phyloP scores from a whole-genome alignment of 768 basidiomycete species.

The Fibroporia radiculosa region DNA sequence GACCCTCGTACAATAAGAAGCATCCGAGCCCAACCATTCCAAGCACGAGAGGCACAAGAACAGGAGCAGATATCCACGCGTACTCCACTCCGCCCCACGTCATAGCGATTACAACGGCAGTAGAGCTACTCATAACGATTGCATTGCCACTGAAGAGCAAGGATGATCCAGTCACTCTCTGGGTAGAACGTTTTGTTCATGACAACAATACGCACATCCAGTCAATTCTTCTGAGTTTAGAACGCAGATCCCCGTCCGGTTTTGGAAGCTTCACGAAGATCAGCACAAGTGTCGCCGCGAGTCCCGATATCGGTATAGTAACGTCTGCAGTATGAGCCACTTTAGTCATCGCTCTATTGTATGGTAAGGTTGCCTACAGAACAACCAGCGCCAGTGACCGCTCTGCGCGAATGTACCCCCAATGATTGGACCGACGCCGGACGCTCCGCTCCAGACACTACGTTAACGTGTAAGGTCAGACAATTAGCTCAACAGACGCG shows the following conservation, averaged over 20 bases:
- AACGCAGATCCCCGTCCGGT: slow-evolving; percentile 5
- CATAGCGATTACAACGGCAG: slow-evolving; percentile 14
- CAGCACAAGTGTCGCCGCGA: neutral
- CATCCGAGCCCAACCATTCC: slow-evolving; percentile 24
- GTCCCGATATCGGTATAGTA: slow-evolving; percentile 3
- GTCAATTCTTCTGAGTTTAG: slow-evolving; percentile 21
- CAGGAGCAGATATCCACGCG: slow-evolving; percentile 25
- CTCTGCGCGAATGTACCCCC: slow-evolving; percentile 20
- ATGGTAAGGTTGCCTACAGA: too few species aligned
- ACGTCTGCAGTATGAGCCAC: too few species aligned
- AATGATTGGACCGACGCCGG: slow-evolving; percentile 22
- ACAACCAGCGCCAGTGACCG: slow-evolving; percentile 2
- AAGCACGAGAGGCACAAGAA: slow-evolving; percentile 28
- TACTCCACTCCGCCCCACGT: slow-evolving; percentile 30
- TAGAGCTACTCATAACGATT: slow-evolving; percentile 16
- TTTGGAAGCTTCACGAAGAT: slow-evolving; percentile 14
- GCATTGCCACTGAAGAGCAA: slow-evolving; percentile 15
- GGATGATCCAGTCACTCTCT: neutral
- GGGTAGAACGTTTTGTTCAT: neutral
- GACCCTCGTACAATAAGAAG: slow-evolving; percentile 26
- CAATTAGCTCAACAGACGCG: neutral
- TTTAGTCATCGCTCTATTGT: too few species aligned
- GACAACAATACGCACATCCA: slow-evolving; percentile 9
- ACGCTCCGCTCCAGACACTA: slow-evolving; percentile 22
- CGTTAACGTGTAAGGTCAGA: neutral